phyloP scores from a whole-genome alignment of 23 red algal species.

The Gracilaria domingensis region DNA sequence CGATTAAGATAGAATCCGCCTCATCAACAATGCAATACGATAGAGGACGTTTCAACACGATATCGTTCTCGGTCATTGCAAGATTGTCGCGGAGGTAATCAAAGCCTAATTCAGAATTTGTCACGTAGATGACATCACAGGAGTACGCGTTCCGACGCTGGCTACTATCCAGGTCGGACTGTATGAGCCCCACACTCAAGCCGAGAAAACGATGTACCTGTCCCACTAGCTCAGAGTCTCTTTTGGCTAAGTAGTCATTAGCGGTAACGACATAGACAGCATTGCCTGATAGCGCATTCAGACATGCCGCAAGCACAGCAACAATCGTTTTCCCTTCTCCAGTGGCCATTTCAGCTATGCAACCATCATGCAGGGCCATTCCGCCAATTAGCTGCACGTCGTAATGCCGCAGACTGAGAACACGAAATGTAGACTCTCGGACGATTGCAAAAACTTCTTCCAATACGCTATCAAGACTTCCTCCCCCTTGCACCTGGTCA shows the following conservation, averaged over 20 bases:
- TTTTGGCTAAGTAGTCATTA: slow-evolving; percentile 94
- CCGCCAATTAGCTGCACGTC: slow-evolving; percentile 97
- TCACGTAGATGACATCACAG: slow-evolving; percentile 92
- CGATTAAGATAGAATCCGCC: slow-evolving; percentile 97
- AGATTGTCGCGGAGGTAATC: slow-evolving; percentile 98
- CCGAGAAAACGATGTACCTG: slow-evolving; percentile 83
- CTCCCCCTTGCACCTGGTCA: slow-evolving; percentile 52
- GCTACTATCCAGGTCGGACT: slow-evolving; percentile 29
- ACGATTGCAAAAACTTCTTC: slow-evolving; percentile 91
- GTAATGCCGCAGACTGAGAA: slow-evolving; percentile 88
- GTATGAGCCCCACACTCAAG: slow-evolving; percentile 86
- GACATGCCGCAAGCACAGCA: slow-evolving; percentile 67
- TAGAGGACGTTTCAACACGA: slow-evolving; percentile 78
- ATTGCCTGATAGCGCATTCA: slow-evolving; percentile 72
- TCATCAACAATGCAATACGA: slow-evolving; percentile 95
- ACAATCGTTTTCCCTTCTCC: slow-evolving; percentile 99
- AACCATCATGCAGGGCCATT: slow-evolving; percentile 84
- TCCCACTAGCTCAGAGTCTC: slow-evolving; percentile 83
- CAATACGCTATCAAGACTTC: slow-evolving; percentile 53
- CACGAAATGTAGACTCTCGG: slow-evolving; percentile 85
- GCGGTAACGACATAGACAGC: slow-evolving; percentile 90
- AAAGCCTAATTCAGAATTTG: slow-evolving; percentile 99
- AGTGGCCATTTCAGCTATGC: slow-evolving; percentile 95
- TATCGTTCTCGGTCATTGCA: slow-evolving; percentile 76
- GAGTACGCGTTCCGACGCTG: slow-evolving; percentile 78